These are phyloP conservation scores for Vaccinium darrowii DNA, from an alignment of 148 eudicot species.

Conservation along the genomic window DNA sequence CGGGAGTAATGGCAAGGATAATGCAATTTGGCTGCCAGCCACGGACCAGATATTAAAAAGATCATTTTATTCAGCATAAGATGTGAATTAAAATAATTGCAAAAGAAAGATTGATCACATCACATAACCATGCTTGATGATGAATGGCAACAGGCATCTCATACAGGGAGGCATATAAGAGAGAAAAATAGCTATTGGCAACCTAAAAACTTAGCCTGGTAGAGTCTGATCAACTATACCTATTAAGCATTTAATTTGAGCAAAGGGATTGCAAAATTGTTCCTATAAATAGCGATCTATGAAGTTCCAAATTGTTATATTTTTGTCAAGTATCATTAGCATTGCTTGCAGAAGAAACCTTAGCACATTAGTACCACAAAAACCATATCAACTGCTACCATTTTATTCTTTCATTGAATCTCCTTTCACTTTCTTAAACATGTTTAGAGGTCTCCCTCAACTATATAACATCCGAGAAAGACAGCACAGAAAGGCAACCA, in stretches of 20 bases:
- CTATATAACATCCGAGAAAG: not conserved
- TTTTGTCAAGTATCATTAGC: slow-evolving; percentile 1
- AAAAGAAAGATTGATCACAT: not conserved
- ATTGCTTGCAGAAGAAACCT: not conserved
- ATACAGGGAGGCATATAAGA: not conserved
- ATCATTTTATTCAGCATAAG: not conserved
- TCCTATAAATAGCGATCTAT: not conserved
- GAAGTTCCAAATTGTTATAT: not conserved
- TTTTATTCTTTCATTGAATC: not conserved
- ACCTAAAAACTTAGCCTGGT: not conserved
- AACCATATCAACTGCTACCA: not conserved
- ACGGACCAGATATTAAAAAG: slow-evolving; percentile 3
- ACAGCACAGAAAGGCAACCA: not conserved
- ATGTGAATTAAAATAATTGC: not conserved
- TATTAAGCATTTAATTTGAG: not conserved
- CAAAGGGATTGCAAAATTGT: not conserved
- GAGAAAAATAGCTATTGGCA: slow-evolving; percentile 8
- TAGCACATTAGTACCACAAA: not conserved
- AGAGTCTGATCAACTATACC: not conserved
- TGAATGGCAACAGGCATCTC: not conserved
- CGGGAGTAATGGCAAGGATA: slow-evolving; percentile 87
- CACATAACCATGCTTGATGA: not conserved
- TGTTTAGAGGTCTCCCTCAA: not conserved
- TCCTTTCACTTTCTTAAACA: not conserved
- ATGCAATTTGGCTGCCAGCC: slow-evolving; percentile 69